Evolutionary conservation across 192 early-diverging fungal species (phyloP), one percentile per base, ranked within the genome.

Genomic region (Coemansia sp.): DNA sequence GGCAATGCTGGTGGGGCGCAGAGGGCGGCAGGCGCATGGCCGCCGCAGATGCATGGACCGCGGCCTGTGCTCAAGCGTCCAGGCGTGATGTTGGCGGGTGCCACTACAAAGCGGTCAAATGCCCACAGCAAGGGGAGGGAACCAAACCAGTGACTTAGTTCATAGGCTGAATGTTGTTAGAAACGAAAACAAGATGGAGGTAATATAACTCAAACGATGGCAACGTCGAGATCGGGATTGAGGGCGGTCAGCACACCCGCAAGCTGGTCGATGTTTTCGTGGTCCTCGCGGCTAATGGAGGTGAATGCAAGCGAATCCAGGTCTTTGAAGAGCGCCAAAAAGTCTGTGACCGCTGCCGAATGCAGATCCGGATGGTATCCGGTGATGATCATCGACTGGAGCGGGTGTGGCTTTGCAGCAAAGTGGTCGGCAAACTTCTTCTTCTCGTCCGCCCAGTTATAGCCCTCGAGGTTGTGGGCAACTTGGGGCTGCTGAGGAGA

Each of bases 201-300:
- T 23, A 47, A 47, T 20, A 23, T 2, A 47, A 6, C 6, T 47
- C 23, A 79, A 14, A 73, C 42, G 55, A 79, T 79, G 23, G 70
- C 63, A 4, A 79, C 70, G 14, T 67, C 63, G 25, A 79, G 70
- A 28, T 79, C 76, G 0, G 76, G 61, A 38, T 73, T 69, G n/a
- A 79, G 60, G 5, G 76, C 76, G 10, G 76, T 70, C 31, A 79
- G 57, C 9, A 73, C 76, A 38, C 76, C 76, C 5, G 76, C 76
- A 29, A 79, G 61, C 57, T 79, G 76, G 53, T 79, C 76, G 45
- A 79, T 79, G 25, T 73, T 73, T 40, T 68, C 76, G 42, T 79
- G 76, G 41, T 79, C 71, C 48, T 79, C 76, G 44, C 76, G 70
- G 33, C 47, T 62, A 17, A 79, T 60, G 5, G 62, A 55, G 14